Percentiles rank a stretch among this genome's conserved stretches.
phyloP scores from a whole-genome alignment of 371 early-diverging fungal species.

The Rhizomucor pusillus region DNA sequence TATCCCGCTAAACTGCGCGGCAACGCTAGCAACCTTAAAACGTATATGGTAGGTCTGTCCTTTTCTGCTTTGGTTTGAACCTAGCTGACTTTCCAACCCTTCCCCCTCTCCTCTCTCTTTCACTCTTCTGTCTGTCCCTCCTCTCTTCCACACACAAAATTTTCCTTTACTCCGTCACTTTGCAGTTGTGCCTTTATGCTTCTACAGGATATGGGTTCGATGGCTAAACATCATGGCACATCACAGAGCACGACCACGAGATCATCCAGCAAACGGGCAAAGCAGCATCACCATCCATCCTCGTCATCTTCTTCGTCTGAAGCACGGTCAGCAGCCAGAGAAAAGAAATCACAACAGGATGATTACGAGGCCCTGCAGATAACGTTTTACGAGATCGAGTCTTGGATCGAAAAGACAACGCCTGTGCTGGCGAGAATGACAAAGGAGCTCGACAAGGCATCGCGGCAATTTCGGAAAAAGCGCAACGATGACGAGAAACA shows the following conservation, averaged over 20 bases:
- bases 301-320: conserved; percentile 2
- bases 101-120: neutral
- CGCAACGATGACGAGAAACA: conserved; percentile 15
- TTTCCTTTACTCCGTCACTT: no score
- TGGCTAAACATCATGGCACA: conserved; percentile 10
- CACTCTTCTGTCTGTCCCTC: neutral
- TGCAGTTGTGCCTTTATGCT: conserved; percentile 7
- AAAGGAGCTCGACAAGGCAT: conserved; percentile 47
- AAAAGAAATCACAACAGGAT: conserved; percentile 34
- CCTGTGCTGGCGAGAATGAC: conserved; percentile 46
- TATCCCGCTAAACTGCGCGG: no score
- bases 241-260: conserved; percentile 1
- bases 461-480: conserved; percentile 35
- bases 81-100: neutral
- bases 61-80: no score
- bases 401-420: conserved; percentile 52
- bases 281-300: neutral
- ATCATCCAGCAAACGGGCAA: conserved; percentile 3
- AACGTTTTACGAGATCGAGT: conserved; percentile 51
- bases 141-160: neutral
- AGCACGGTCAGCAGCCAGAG: conserved; percentile 15
- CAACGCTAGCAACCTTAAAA: no score
- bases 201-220: conserved; percentile 14
- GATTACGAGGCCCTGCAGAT: conserved; percentile 48
- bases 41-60: no score